Evolutionary conservation across 768 basidiomycete species (phyloP), one percentile per base, ranked within the genome.

Genomic region (Serendipita sp.): DNA sequence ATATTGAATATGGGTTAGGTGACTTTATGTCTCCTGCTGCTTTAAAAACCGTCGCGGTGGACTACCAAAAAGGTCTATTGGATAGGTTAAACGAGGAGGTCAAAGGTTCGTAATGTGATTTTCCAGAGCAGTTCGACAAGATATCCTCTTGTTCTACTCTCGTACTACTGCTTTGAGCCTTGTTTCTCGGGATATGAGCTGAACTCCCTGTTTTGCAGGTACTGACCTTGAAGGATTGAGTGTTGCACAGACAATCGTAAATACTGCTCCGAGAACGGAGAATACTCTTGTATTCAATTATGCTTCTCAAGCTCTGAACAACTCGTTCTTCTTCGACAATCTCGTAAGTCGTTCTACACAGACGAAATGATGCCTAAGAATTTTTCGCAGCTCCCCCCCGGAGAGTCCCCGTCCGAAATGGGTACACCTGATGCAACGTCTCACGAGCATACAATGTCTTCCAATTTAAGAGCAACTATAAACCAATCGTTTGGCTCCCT

Each of bases 221-320:
- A 83, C 84, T 30, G 76, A 77, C 2, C 76, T 81, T 65, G 80
- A 81, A 68, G 78, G 78, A 68, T 74, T 77, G 69, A 81, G 77
- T 62, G 81, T 94, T 36, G 80, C 81, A 0, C 84, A 91, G 70
- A 88, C 87, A 28, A 80, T 95, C 30, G 79, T 90, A 36, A 79
- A 80, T 41, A 83, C 87, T 8, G 82, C 91, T 0, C 70, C 76
- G 15, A 75, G 82, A 35, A 81, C 81, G 47, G 76, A 81, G 28
- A 75, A 83, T 63, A 79, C 83, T 1, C 74, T 94, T 63, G 82
- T 83, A 30, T 98, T 93, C 75, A 95, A 89, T 74, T 92, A 94
- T 71, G 92, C 94, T 2, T 88, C 88, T 68, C 81, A 91, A 54
- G 90, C 95, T 3, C 77, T 97, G 67, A 99, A 98, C 76, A 98